These are phyloP conservation scores for Lunularia cruciata DNA, from an alignment of 225 moss, liverwort and hornwort species.

Conservation along the genomic window DNA sequence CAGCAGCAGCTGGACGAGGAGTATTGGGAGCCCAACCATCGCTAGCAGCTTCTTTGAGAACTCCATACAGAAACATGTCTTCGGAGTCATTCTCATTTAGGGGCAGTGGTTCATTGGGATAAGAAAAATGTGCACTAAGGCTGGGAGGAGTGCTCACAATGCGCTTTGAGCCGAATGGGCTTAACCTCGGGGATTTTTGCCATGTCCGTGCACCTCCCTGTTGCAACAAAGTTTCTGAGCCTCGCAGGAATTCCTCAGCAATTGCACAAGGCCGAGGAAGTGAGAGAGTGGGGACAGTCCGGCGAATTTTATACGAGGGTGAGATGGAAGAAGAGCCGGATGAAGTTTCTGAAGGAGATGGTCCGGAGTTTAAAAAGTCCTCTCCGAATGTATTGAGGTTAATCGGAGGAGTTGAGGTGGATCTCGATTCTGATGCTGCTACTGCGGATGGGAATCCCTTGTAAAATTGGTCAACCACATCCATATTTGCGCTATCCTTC, in stretches of 20 bases:
- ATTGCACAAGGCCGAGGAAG: slow-evolving; percentile 32
- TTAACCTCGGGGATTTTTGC: slow-evolving; percentile 42
- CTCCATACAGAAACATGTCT: slow-evolving; percentile 45
- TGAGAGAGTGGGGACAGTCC: slow-evolving; percentile 25
- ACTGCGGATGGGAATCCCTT: slow-evolving; percentile 7
- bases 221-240: slow-evolving; percentile 24
- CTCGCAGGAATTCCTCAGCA: slow-evolving; percentile 29
- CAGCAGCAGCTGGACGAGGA: slow-evolving; percentile 8
- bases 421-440: neutral
- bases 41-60: slow-evolving; percentile 46
- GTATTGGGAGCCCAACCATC: slow-evolving; percentile 44
- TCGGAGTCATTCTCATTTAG: slow-evolving; percentile 52
- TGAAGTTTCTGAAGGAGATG: neutral
- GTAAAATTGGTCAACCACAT: slow-evolving; percentile 28
- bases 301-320: slow-evolving; percentile 13
- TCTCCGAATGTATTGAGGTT: slow-evolving; percentile 24
- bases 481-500: neutral
- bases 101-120: slow-evolving; percentile 44
- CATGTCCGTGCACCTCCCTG: slow-evolving; percentile 26
- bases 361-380: slow-evolving; percentile 27
- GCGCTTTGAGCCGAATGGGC: slow-evolving; percentile 42
- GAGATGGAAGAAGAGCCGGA: neutral
- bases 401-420: slow-evolving; percentile 3
- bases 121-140: slow-evolving; percentile 28
- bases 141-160: slow-evolving; percentile 39